Conservation (phyloP, 2,329 filamentous ascomycete genomes). For the Seiridium cupressi region DNA sequence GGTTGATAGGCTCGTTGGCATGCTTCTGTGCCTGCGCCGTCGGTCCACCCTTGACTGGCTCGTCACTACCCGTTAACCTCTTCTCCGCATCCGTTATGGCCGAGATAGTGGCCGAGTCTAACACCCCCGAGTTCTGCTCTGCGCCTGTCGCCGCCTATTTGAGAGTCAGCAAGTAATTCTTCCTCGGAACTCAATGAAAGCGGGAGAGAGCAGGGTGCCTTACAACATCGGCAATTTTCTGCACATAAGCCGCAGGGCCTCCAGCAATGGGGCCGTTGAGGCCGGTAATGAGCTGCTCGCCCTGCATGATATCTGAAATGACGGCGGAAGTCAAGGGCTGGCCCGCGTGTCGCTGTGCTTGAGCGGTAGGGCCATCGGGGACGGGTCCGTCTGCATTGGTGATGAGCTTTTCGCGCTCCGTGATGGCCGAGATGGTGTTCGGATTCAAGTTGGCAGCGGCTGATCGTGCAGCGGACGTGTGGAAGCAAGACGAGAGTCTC, state of each 20-base stretch:
- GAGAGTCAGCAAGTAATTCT: not conserved
- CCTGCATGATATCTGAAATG: slow-evolving; percentile 36
- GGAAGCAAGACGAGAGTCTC: not conserved
- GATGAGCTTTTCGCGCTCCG: slow-evolving; percentile 35
- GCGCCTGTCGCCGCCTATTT: not conserved
- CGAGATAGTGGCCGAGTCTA: slow-evolving; percentile 31
- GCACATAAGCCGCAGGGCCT: slow-evolving; percentile 33
- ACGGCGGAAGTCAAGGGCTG: slow-evolving; percentile 26
- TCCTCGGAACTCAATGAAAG: not conserved
- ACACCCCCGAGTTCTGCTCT: slow-evolving; percentile 15
- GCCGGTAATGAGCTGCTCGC: slow-evolving; percentile 35
- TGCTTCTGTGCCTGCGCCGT: slow-evolving; percentile 40
- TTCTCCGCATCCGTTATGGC: slow-evolving; percentile 38
- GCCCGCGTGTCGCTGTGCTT: slow-evolving; percentile 33
- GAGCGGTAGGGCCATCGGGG: slow-evolving; percentile 34
- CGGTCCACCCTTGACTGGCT: slow-evolving; percentile 34
- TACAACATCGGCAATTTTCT: slow-evolving; percentile 20
- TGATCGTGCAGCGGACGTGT: not conserved
- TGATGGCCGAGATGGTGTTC: slow-evolving; percentile 36
- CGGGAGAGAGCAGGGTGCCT: not conserved
- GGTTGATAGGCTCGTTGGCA: slow-evolving; percentile 28
- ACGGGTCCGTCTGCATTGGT: slow-evolving; percentile 32
- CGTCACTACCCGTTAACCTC: slow-evolving; percentile 30
- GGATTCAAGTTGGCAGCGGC: slow-evolving; percentile 16
- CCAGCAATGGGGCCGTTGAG: slow-evolving; percentile 22